Evolutionary conservation across 1,284 basidiomycete genomes (phyloP).

Genomic region (Sphagnurus paluster): DNA sequence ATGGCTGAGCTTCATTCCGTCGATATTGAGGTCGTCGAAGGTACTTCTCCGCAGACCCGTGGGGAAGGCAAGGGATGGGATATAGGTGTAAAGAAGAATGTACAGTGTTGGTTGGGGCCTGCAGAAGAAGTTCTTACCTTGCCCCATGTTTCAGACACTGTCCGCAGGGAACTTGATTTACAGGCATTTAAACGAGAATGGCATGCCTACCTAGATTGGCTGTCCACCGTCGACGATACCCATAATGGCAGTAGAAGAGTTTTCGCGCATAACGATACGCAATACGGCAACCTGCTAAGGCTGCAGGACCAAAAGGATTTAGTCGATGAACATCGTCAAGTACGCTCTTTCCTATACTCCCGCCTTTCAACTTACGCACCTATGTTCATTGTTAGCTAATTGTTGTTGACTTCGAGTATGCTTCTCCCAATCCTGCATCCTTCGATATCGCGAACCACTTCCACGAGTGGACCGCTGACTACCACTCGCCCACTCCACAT

Average conservation of each 20-base stretch:
- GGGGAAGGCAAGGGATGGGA: constrained; percentile 55
- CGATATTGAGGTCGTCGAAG: constrained; percentile 71
- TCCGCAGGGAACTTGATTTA: constrained; percentile 57
- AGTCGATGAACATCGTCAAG: constrained; percentile 67
- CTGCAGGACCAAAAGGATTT: constrained; percentile 59
- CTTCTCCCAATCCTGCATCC: constrained; percentile 83
- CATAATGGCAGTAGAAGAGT: constrained; percentile 63
- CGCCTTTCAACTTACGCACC: constrained; percentile 13
- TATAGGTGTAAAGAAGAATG: constrained; percentile 59
- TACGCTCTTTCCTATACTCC: constrained; percentile 31
- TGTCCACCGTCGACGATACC: constrained; percentile 59
- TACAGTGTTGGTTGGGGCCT: constrained; percentile 60
- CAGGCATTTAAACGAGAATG: constrained; percentile 64
- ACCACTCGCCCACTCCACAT: constrained; percentile 77
- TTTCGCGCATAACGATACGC: constrained; percentile 90
- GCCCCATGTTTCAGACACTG: constrained; percentile 42
- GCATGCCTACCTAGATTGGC: constrained; percentile 68
- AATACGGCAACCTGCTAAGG: constrained; percentile 89
- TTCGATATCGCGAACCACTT: constrained; percentile 97
- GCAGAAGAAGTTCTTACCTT: constrained; percentile 68
- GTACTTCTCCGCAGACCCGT: constrained; percentile 33
- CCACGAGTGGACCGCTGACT: constrained; percentile 93
- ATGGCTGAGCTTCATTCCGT: constrained; percentile 95
- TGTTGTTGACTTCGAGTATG: constrained; percentile 96
- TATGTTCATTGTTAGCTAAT: constrained; percentile 64